Percentiles rank a stretch among this genome's conserved stretches.
Conservation (phyloP, 116 monocot genomes). For the Iris pallida region DNA sequence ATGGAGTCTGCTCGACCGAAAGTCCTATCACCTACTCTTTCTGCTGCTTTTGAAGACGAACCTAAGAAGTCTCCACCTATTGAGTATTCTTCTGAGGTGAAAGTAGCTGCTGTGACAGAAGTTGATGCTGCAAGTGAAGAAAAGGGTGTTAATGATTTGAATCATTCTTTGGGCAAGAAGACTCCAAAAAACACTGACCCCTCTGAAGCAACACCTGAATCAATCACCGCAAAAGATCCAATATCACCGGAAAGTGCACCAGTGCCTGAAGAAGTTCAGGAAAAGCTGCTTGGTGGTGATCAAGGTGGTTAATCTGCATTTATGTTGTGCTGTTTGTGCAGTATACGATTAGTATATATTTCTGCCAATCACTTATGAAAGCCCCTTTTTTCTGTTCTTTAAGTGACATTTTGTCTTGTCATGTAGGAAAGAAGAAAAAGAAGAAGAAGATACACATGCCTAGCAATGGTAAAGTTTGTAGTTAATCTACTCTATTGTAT, state of each 20-base stretch:
- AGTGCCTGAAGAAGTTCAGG: conserved; percentile 46
- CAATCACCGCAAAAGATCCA: conserved; percentile 39
- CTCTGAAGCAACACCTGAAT: conserved; percentile 46
- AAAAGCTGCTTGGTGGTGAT: conserved; percentile 54
- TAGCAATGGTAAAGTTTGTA: conserved; percentile 43
- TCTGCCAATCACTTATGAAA: background rate
- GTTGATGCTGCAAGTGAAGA: conserved; percentile 28
- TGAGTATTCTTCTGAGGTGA: conserved; percentile 16
- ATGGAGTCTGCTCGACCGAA: conserved; percentile 71
- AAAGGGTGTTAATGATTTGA: conserved; percentile 19
- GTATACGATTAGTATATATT: background rate
- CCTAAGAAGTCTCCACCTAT: conserved; percentile 12
- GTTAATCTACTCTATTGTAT: background rate
- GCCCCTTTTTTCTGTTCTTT: background rate
- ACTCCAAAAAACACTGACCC: conserved; percentile 17
- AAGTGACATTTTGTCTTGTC: background rate
- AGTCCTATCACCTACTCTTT: conserved; percentile 67
- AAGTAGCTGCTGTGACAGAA: conserved; percentile 27
- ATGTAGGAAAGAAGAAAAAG: conserved; percentile 85
- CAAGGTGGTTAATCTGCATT: conserved; percentile 46
- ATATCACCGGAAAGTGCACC: conserved; percentile 41
- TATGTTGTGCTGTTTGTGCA: background rate
- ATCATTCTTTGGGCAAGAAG: conserved; percentile 30
- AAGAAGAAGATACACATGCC: conserved; percentile 66
- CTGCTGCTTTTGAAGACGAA: conserved; percentile 54